Percentiles rank a stretch among this genome's conserved stretches.
phyloP scores from a whole-genome alignment of 495 filamentous ascomycete genomes.

The Amniculicola lignicola region DNA sequence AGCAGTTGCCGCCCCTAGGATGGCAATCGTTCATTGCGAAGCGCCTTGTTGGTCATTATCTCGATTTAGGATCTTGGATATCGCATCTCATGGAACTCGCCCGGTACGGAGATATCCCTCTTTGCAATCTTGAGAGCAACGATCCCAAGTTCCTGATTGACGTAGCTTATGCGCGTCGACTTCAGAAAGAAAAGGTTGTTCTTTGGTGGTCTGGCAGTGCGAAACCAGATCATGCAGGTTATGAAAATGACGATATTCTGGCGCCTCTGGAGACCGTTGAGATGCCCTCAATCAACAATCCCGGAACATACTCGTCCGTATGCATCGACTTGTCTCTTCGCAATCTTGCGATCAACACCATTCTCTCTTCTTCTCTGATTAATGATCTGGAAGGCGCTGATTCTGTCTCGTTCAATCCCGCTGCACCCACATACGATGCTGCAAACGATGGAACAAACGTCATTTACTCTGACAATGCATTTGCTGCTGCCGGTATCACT shows the following conservation, averaged over 20 bases:
- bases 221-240: constrained; percentile 89
- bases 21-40: constrained; percentile 92
- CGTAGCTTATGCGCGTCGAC: constrained; percentile 84
- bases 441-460: constrained; percentile 60
- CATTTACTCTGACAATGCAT: constrained; percentile 85
- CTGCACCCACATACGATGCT: constrained; percentile 59
- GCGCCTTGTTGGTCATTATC: constrained; percentile 80
- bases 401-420: constrained; percentile 74
- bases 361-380: constrained; percentile 94
- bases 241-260: constrained; percentile 88
- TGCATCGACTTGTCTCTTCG: constrained; percentile 94
- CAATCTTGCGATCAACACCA: constrained; percentile 96
- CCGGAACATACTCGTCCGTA: constrained; percentile 90
- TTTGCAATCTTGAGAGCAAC: constrained; percentile 92
- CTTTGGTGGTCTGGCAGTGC: constrained; percentile 95
- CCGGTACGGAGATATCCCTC: constrained; percentile 86
- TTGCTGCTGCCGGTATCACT: constrained; percentile 82
- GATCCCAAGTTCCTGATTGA: constrained; percentile 94
- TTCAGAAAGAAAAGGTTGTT: constrained; percentile 89
- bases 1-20: constrained; percentile 81
- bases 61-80: constrained; percentile 88
- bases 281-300: constrained; percentile 90
- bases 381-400: constrained; percentile 92
- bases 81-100: constrained; percentile 80
- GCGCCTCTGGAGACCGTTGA: constrained; percentile 82